phyloP scores from a whole-genome alignment of 1,284 basidiomycete genomes.

The Cerrena zonata region DNA sequence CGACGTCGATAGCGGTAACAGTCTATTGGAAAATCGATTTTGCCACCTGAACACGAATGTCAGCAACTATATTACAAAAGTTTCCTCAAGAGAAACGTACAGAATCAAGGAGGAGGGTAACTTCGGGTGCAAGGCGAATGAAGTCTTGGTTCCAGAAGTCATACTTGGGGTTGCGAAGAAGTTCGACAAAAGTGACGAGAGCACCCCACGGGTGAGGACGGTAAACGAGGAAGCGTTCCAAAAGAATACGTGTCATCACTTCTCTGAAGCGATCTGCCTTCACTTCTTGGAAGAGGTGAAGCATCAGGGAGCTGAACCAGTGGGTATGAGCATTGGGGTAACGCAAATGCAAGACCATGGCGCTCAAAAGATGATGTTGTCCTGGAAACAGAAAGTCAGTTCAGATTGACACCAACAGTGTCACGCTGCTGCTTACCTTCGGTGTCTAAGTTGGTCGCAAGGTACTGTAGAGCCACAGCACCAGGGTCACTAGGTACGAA shows the following conservation, averaged over 20 bases:
- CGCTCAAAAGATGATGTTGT: constrained; percentile 87
- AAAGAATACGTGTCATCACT: constrained; percentile 83
- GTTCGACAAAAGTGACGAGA: constrained; percentile 87
- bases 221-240: constrained; percentile 90
- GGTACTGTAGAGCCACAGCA: constrained; percentile 74
- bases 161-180: constrained; percentile 78
- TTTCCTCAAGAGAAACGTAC: constrained; percentile 39
- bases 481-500: constrained; percentile 80
- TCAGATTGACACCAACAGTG: not conserved
- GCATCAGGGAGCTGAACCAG: constrained; percentile 87
- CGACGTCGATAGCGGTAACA: constrained; percentile 44
- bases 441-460: constrained; percentile 79
- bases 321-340: constrained; percentile 95
- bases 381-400: constrained; percentile 32
- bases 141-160: constrained; percentile 85
- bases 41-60: constrained; percentile 46
- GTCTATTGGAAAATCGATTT: constrained; percentile 71
- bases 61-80: constrained; percentile 6
- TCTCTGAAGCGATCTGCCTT: constrained; percentile 79
- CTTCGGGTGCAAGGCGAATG: constrained; percentile 74
- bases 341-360: constrained; percentile 88
- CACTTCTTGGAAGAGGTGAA: constrained; percentile 79
- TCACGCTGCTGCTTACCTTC: constrained; percentile 65
- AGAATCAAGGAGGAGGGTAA: constrained; percentile 73
- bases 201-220: constrained; percentile 98